Percentiles rank a stretch among this genome's conserved stretches.
These are phyloP conservation scores for Exophiala aquamarina DNA, from an alignment of 2,329 filamentous ascomycete genomes.

Conservation along the genomic window DNA sequence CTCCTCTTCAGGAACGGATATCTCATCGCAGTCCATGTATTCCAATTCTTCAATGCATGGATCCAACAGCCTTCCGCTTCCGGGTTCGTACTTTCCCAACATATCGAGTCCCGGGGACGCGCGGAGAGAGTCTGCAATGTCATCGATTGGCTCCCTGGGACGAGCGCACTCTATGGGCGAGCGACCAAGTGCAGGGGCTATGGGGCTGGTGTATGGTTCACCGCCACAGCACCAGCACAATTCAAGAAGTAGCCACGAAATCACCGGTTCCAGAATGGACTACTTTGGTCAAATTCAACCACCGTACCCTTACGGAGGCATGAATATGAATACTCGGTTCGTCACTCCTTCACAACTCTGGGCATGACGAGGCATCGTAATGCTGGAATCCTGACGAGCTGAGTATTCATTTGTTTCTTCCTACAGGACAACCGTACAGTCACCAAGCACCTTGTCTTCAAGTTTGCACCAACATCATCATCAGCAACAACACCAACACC, in stretches of 20 bases:
- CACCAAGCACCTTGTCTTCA: too few species aligned
- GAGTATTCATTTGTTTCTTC: conserved; percentile 20
- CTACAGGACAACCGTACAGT: conserved; percentile 14
- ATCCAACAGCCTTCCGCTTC: conserved; percentile 38
- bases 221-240: conserved; percentile 8
- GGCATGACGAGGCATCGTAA: conserved; percentile 19
- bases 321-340: conserved; percentile 30
- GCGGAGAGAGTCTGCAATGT: conserved; percentile 36
- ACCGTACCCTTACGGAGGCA: conserved; percentile 26
- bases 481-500: too few species aligned
- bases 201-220: conserved; percentile 22
- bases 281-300: conserved; percentile 26
- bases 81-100: conserved; percentile 34
- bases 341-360: conserved; percentile 29
- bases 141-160: conserved; percentile 30
- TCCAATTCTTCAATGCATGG: conserved; percentile 42
- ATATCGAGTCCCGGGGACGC: conserved; percentile 26
- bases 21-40: conserved; percentile 32
- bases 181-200: conserved; percentile 13
- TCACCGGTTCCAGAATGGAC: conserved; percentile 19
- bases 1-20: conserved; percentile 15
- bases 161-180: conserved; percentile 31
- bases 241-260: conserved; percentile 20
- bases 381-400: conserved; percentile 16
- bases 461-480: too few species aligned